phyloP scores from a whole-genome alignment of 768 basidiomycete genomes.

The Tulasnella sp. region DNA sequence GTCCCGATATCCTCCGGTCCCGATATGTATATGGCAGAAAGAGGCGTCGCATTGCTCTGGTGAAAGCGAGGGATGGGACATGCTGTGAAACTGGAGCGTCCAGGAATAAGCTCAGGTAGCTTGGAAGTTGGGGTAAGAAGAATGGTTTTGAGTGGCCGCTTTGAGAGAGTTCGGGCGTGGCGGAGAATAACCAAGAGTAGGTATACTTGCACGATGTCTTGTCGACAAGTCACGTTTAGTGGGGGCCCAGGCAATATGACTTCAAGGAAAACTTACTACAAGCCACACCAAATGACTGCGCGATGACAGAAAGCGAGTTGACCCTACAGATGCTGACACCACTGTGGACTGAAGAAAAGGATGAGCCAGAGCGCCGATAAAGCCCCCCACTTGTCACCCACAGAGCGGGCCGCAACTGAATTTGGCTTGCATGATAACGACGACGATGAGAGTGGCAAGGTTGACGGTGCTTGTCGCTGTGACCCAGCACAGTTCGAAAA shows the following conservation, averaged over 20 bases:
- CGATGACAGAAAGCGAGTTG: neutral
- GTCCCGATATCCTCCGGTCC: neutral
- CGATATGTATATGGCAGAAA: neutral
- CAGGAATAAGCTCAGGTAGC: neutral
- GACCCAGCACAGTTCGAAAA: slow-evolving; percentile 3
- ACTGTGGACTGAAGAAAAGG: neutral
- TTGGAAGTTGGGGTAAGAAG: neutral
- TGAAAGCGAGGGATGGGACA: neutral
- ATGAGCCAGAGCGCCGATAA: neutral
- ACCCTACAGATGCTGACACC: neutral
- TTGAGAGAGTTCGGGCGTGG: neutral
- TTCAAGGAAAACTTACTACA: neutral
- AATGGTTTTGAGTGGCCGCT: neutral
- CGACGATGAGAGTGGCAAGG: neutral
- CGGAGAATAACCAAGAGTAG: neutral
- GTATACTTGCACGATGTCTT: neutral
- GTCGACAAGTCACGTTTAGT: neutral
- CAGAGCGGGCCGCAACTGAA: neutral
- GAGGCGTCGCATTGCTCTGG: neutral
- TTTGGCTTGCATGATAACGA: neutral
- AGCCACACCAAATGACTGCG: neutral
- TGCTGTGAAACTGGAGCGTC: neutral
- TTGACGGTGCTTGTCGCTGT: neutral
- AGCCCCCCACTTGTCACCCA: neutral
- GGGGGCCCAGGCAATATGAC: neutral